Percentiles rank a stretch among this genome's conserved stretches.
These are phyloP conservation scores for Carpinus fangiana DNA, from an alignment of 306 rosid genomes.

Conservation along the genomic window DNA sequence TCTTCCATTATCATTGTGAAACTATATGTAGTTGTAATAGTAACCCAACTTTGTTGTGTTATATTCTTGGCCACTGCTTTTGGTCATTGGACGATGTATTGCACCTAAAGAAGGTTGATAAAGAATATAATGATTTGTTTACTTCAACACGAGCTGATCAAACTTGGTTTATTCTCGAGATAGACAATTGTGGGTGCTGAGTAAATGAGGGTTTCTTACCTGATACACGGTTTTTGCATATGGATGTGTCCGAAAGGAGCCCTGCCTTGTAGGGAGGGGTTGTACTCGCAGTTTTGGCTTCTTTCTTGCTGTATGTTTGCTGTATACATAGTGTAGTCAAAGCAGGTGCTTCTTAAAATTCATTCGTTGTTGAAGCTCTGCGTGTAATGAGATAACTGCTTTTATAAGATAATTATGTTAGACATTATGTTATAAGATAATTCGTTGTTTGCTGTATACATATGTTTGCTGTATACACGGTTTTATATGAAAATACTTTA, in stretches of 20 bases:
- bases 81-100: constrained; percentile 34
- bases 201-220: constrained; percentile 16
- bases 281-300: constrained; percentile 4
- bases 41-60: background rate
- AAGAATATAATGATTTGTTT: constrained; percentile 31
- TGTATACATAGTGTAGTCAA: constrained; percentile 32
- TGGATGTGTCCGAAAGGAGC: no score
- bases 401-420: background rate
- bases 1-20: constrained; percentile 96
- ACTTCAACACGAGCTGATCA: constrained; percentile 30
- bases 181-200: constrained; percentile 28
- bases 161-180: constrained; percentile 26
- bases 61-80: constrained; percentile 26
- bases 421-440: no score
- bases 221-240: no score
- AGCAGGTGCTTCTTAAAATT: constrained; percentile 23
- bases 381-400: constrained; percentile 7
- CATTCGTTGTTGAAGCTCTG: constrained; percentile 26
- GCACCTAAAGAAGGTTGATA: constrained; percentile 31
- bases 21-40: constrained; percentile 28
- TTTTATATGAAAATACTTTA: background rate
- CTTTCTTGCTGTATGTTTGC: constrained; percentile 15
- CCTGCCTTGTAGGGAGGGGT: constrained; percentile 2
- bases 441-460: no score
- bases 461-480: no score